phyloP scores from a whole-genome alignment of 148 eudicot genomes.

The Tetragonia tetragonoides region DNA sequence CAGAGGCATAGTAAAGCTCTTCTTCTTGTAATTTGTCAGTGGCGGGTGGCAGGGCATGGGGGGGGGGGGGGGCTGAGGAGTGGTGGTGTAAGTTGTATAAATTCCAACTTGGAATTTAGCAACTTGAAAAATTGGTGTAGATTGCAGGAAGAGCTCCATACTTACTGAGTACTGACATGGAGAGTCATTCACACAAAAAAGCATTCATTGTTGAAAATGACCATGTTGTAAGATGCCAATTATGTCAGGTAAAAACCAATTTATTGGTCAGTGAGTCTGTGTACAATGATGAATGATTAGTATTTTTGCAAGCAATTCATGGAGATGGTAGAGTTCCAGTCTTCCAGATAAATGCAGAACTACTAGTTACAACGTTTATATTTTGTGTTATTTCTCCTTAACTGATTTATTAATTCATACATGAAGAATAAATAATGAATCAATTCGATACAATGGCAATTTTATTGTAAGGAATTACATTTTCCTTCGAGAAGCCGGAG shows the following conservation, averaged over 20 bases:
- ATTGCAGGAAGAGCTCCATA: constrained; percentile 3
- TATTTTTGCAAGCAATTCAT: background rate
- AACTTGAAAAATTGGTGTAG: constrained; percentile 8
- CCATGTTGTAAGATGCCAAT: constrained; percentile 14
- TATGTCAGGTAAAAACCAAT: background rate
- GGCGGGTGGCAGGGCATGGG: constrained; percentile 8
- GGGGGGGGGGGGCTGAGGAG: background rate
- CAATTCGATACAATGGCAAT: too few relatives aligned
- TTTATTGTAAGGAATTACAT: too few relatives aligned
- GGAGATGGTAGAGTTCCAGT: too few relatives aligned
- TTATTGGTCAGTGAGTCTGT: background rate
- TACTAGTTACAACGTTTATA: too few relatives aligned
- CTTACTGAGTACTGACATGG: background rate
- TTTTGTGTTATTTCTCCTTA: too few relatives aligned
- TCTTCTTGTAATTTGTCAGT: background rate
- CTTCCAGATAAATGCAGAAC: too few relatives aligned
- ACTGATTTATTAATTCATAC: too few relatives aligned
- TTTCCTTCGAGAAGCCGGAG: too few relatives aligned
- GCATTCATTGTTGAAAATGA: constrained; percentile 3
- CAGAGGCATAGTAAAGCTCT: constrained; percentile 15
- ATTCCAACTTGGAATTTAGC: constrained; percentile 65
- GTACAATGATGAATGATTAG: background rate
- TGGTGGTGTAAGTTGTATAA: constrained; percentile 24
- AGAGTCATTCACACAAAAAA: background rate
- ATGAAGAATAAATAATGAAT: too few relatives aligned